These are phyloP conservation scores for Carex parvula DNA, from an alignment of 176 grass and related monocot genomes.

Conservation along the genomic window DNA sequence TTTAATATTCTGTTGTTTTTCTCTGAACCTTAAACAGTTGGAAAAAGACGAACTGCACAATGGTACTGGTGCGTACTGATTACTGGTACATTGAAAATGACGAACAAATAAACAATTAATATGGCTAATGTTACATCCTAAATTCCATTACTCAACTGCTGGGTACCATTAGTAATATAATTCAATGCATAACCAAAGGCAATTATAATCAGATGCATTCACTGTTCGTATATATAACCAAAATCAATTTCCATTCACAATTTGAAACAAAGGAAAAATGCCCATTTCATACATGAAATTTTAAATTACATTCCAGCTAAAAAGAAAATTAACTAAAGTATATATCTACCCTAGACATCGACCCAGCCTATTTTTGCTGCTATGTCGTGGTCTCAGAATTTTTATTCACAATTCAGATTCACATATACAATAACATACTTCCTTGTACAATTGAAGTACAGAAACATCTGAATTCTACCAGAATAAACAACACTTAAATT, in stretches of 20 bases:
- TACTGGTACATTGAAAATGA: not conserved
- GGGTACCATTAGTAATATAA: not conserved
- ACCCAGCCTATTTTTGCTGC: no score
- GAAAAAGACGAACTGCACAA: no score
- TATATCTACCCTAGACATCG: no score
- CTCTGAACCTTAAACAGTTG: not conserved
- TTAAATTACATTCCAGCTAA: no score
- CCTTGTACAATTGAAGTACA: not conserved
- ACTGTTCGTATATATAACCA: not conserved
- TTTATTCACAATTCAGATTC: not conserved
- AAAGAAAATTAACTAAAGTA: no score
- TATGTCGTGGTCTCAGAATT: no score
- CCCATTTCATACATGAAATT: no score
- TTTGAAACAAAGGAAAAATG: no score
- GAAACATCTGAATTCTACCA: not conserved
- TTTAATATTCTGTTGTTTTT: not conserved
- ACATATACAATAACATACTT: not conserved
- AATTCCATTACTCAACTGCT: not conserved
- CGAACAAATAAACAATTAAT: not conserved
- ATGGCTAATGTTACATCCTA: not conserved
- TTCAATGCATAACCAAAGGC: not conserved
- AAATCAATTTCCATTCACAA: not conserved
- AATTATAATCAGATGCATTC: not conserved
- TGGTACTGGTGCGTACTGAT: not conserved
- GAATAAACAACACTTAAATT: not conserved